Evolutionary conservation across 345 rosid genomes (phyloP), one percentile per base, ranked within the genome.

Genomic region (Arabidopsis arenosa): DNA sequence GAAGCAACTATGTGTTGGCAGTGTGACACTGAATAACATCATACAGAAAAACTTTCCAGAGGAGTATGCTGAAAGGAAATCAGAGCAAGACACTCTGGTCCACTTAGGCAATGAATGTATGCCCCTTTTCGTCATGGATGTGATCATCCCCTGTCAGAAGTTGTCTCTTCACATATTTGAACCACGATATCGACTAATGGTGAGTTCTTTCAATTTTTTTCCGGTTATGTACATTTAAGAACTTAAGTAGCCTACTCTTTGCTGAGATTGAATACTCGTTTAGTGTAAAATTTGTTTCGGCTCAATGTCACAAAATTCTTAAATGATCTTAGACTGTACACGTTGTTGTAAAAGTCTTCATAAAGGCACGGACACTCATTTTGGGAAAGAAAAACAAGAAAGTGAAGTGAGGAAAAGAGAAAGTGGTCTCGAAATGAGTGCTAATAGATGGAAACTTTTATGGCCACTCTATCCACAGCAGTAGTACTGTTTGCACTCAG

Each of bases 101-200:
- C 88, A 89, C 84, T 68, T 81, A 47, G 97, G 99, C 72, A 86
- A 79, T 86, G 97, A 95, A 80, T 73, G 83, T 75, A 80, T 95
- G 74, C 99, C 97, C 52, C 95, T 95, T 71, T 92, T 90, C 75
- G 97, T 92, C 77, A 86, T 90, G 97, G 97, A 95, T 80, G 95
- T 86, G 70, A 89, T 87, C 44, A 86, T 92, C 64, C 98, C 98
- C 52, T 89, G 96, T 76, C 97, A 92, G 78, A 94, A 89, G 87
- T 79, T 87, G 80, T 89, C 86, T 51, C 97, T 94, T 66, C 86
- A 87, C 70, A 94, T 94, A 75, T 92, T 90, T 83, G 97, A 94
- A 84, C 98, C 98, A 13, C 85, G 96, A 32, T 92, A 94, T 71
- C 81, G 97, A 73, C 90, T 94, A 35, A 92, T 94, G 98, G 98